Percentiles rank a stretch among this genome's conserved stretches.
phyloP scores from a whole-genome alignment of 257 asterid species.

The Solanum sitiens region DNA sequence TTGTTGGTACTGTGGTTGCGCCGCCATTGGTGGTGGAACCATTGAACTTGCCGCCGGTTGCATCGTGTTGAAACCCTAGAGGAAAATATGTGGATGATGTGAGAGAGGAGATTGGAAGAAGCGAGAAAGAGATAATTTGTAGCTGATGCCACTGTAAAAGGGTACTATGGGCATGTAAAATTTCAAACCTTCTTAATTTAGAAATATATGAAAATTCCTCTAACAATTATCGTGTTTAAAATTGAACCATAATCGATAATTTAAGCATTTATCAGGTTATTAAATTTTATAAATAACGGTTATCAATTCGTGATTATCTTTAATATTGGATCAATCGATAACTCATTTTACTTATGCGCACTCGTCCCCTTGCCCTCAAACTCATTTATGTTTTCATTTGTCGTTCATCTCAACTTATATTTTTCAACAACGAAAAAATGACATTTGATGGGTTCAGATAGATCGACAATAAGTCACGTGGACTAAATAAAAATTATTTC shows the following conservation, averaged over 20 bases:
- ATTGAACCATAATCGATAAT: no score
- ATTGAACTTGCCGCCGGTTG: slow-evolving; percentile 71
- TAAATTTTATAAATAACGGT: no score
- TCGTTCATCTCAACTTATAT: no score
- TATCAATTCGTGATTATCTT: no score
- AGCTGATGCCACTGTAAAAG: not conserved
- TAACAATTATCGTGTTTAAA: not conserved
- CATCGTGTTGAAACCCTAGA: slow-evolving; percentile 14
- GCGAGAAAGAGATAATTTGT: not conserved
- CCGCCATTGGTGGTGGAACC: slow-evolving; percentile 43
- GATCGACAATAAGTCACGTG: not conserved
- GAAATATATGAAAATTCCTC: not conserved
- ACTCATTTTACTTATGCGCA: no score
- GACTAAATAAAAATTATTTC: not conserved
- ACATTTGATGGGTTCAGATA: no score
- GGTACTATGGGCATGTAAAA: not conserved
- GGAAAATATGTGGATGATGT: not conserved
- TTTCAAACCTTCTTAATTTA: not conserved
- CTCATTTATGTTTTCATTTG: no score
- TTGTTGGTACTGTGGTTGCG: slow-evolving; percentile 7
- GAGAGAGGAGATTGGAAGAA: not conserved
- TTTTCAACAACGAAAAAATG: not conserved
- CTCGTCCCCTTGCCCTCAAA: no score
- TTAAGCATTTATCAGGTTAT: no score
- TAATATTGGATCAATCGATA: no score